Evolutionary conservation across 345 rosid genomes (phyloP).

Genomic region (Hypericum androsaemum): DNA sequence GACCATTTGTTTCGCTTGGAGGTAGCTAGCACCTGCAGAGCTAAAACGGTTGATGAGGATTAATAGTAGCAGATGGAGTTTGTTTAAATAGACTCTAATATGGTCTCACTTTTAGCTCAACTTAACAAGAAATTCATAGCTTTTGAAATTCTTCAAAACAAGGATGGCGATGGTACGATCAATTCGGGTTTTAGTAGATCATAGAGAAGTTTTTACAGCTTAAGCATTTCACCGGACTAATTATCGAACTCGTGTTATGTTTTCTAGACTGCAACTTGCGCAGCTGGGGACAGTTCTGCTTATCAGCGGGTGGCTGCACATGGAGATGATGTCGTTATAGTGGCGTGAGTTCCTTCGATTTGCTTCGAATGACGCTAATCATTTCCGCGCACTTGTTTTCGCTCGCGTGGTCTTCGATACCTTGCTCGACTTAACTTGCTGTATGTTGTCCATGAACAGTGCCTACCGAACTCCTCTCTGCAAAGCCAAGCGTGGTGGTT

Average conservation of each 20-base stretch:
- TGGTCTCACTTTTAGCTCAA: no score
- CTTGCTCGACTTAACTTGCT: background rate
- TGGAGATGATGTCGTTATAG: slow-evolving; percentile 88
- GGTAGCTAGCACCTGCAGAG: no score
- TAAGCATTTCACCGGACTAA: background rate
- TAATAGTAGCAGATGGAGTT: no score
- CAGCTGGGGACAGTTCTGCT: slow-evolving; percentile 87
- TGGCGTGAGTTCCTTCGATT: slow-evolving; percentile 51
- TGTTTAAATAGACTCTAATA: no score
- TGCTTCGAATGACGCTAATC: no score
- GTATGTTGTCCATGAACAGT: slow-evolving; percentile 23
- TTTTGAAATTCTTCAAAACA: no score
- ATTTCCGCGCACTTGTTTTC: background rate
- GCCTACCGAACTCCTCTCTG: slow-evolving; percentile 89
- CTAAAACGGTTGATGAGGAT: no score
- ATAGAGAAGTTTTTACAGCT: background rate
- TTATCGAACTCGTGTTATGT: background rate
- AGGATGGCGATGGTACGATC: no score
- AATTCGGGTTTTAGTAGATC: no score
- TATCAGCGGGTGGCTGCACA: slow-evolving; percentile 63
- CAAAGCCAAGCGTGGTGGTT: slow-evolving; percentile 81
- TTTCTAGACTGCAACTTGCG: slow-evolving; percentile 57
- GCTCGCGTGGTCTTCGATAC: background rate
- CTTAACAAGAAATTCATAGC: no score
- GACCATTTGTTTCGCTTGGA: no score